phyloP scores from a whole-genome alignment of 768 basidiomycete genomes.

The Strobilomyces confusus region DNA sequence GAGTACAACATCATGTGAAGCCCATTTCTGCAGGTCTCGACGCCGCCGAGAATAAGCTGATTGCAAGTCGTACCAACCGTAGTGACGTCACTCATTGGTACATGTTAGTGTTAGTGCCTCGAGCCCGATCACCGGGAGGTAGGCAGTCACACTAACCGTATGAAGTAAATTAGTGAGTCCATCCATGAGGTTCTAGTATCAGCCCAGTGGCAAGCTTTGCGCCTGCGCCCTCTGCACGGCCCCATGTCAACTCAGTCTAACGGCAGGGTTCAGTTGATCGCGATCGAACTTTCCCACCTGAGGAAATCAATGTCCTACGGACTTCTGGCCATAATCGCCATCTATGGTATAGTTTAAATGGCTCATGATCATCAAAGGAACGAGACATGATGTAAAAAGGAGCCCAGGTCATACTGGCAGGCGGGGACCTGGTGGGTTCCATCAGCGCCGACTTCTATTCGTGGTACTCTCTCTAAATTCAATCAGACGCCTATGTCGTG shows the following conservation, averaged over 20 bases:
- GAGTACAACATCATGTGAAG: background rate
- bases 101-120: no score
- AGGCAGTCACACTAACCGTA: no score
- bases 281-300: background rate
- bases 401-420: no score
- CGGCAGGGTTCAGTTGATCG: background rate
- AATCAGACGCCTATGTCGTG: background rate
- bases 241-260: background rate
- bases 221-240: background rate
- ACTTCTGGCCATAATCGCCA: background rate
- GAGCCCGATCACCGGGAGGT: background rate
- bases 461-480: background rate
- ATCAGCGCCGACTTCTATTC: conserved; percentile 8
- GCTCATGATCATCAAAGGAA: background rate
- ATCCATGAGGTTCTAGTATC: no score
- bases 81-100: background rate
- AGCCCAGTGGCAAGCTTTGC: no score
- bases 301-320: background rate
- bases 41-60: no score
- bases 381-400: background rate
- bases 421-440: background rate
- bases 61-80: background rate
- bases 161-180: no score
- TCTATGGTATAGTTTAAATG: background rate
- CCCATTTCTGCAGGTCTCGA: no score